Percentiles rank a stretch among this genome's conserved stretches.
These are phyloP conservation scores for Melampsora larici-populina DNA, from an alignment of 1,284 basidiomycete genomes.

Conservation along the genomic window DNA sequence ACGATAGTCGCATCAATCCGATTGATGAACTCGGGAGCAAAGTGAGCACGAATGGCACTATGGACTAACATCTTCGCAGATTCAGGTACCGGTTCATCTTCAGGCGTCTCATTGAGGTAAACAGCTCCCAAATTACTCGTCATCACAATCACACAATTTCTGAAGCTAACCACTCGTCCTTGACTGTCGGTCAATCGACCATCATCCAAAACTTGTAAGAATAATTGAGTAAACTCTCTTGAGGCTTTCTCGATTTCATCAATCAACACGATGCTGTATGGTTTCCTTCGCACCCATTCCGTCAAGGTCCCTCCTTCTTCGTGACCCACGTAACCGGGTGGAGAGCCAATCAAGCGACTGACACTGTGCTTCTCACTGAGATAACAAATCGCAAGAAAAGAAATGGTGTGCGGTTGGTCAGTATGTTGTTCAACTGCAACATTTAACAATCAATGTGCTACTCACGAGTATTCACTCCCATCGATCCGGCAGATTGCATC, in stretches of 20 bases:
- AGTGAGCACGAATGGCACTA: slow-evolving; percentile 57
- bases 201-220: slow-evolving; percentile 62
- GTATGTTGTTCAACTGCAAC: neutral
- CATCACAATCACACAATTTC: slow-evolving; percentile 54
- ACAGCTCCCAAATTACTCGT: slow-evolving; percentile 61
- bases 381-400: neutral
- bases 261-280: slow-evolving; percentile 57
- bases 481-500: slow-evolving; percentile 63
- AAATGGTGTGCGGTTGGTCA: neutral
- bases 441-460: slow-evolving; percentile 47
- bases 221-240: slow-evolving; percentile 60
- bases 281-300: slow-evolving; percentile 57
- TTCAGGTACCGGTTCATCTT: slow-evolving; percentile 44
- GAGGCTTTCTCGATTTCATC: slow-evolving; percentile 59
- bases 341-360: slow-evolving; percentile 59
- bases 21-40: slow-evolving; percentile 63
- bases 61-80: slow-evolving; percentile 56
- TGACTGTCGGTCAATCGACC: slow-evolving; percentile 58
- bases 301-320: slow-evolving; percentile 76
- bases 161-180: slow-evolving; percentile 50
- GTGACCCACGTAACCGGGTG: slow-evolving; percentile 79
- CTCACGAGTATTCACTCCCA: slow-evolving; percentile 55
- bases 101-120: slow-evolving; percentile 55
- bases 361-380: slow-evolving; percentile 59
- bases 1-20: slow-evolving; percentile 51